These are phyloP conservation scores for Ascodesmis nigricans DNA, from an alignment of 495 filamentous ascomycete species.

Conservation along the genomic window DNA sequence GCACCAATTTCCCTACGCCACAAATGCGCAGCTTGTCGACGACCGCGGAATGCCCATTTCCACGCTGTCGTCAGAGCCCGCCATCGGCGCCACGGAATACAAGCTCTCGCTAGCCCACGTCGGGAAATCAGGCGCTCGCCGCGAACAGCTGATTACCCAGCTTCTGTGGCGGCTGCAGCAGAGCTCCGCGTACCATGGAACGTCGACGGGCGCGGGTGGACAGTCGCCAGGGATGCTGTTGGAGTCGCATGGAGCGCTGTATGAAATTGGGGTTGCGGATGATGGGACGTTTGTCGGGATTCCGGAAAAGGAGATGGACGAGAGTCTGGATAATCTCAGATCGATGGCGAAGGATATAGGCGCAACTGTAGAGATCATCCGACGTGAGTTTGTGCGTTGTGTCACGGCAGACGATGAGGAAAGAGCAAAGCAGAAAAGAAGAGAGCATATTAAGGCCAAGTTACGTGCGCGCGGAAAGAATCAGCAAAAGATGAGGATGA, in stretches of 20 bases:
- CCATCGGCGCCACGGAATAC: slow-evolving; percentile 87
- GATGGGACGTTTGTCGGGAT: slow-evolving; percentile 81
- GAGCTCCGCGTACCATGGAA: slow-evolving; percentile 73
- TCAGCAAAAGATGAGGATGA: slow-evolving; percentile 6
- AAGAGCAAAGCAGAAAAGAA: slow-evolving; percentile 12
- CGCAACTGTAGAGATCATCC: slow-evolving; percentile 63
- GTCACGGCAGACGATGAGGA: slow-evolving; percentile 15
- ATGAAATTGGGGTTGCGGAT: slow-evolving; percentile 91
- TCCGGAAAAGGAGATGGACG: slow-evolving; percentile 75
- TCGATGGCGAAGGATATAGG: slow-evolving; percentile 83
- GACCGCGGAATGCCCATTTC: no score
- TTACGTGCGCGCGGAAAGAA: slow-evolving; percentile 10
- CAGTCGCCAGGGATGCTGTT: slow-evolving; percentile 59
- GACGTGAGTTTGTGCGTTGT: slow-evolving; percentile 60
- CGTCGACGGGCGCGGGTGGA: slow-evolving; percentile 14
- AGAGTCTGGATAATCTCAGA: slow-evolving; percentile 60
- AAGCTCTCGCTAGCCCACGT: slow-evolving; percentile 82
- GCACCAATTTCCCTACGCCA: no score
- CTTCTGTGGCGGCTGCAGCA: slow-evolving; percentile 88
- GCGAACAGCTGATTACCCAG: slow-evolving; percentile 85
- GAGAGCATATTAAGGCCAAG: slow-evolving; percentile 11
- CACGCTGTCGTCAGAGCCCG: slow-evolving; percentile 78
- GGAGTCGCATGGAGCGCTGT: slow-evolving; percentile 77
- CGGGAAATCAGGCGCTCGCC: slow-evolving; percentile 50
- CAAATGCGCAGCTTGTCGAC: no score